Base-by-base conservation (phyloP, 1,139 yeast species). In the Scheffersomyces segobiensis region DNA sequence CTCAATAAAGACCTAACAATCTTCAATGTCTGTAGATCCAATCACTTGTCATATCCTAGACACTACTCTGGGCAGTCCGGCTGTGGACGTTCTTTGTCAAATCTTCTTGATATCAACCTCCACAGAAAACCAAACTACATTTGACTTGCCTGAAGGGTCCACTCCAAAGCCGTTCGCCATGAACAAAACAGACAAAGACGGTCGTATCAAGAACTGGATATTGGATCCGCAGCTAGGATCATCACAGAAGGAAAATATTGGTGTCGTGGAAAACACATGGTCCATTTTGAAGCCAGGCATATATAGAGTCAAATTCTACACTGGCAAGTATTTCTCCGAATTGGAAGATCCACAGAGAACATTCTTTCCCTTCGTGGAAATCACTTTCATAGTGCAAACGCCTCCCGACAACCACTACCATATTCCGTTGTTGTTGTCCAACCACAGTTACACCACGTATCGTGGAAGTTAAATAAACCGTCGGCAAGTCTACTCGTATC, bases 21-120 rank as follows among this genome's bases (percentile, higher is more conserved):
- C 32, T 52, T 39, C 22, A 20, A 71, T 72, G 75, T 66, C 77
- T 18, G 79, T 72, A 46, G 81, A 75, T 59, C 93, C 93, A 52
- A 85, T 93, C 54, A 91, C 97, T 7, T 92, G 97, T 72, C 98
- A 93, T 71, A 85, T 93, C 18, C 78, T 93, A 49, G 97, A 93
- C 67, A 92, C 97, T 5, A 86, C 89, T n/a, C 74, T 80, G 14
- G 98, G 98, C 0, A 82, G 78, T 61, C 98, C 98, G 0, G 97
- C 97, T 0, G 69, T 75, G 0, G 81, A 80, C 21, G 93, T 93
- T 19, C 74, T 82, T 2, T 88, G 91, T 65, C 87, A 87, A 52
- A 74, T 88, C 46, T 84, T 76, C 68, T 76, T 73, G 62, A 65
- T 80, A 52, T 65, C 79, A 0, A 68, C 76, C 0, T 62, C 71